A percentile compares a stretch with the other conserved stretches of the same genome.
These are phyloP conservation scores for Ceratobasidium sp. DNA, from an alignment of 1,284 basidiomycete genomes.

Conservation along the genomic window DNA sequence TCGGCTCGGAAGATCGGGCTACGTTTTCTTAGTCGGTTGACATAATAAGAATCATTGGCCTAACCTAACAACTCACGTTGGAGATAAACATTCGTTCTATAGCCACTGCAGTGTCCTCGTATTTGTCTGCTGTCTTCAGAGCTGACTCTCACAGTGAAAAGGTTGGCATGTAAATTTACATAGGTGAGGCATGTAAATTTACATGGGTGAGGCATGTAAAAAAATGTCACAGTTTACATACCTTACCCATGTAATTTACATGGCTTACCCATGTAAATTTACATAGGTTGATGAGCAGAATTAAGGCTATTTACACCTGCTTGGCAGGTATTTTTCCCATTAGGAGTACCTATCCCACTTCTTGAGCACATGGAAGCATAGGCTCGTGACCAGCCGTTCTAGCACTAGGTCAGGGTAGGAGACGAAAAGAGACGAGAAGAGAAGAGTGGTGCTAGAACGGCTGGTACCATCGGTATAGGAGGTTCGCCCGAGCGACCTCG, in stretches of 20 bases:
- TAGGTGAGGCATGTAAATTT: too few species aligned
- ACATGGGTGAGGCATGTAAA: too few species aligned
- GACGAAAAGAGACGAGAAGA: neutral
- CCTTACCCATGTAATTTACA: too few species aligned
- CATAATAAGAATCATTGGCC: neutral
- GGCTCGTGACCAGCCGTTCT: conserved; percentile 22
- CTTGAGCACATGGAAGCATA: too few species aligned
- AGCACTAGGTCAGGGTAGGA: neutral
- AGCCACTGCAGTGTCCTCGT: conserved; percentile 6
- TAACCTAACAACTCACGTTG: conserved; percentile 16
- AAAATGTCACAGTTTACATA: too few species aligned
- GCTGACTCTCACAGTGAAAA: too few species aligned
- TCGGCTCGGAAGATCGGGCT: conserved; percentile 57
- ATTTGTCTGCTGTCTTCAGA: conserved; percentile 43
- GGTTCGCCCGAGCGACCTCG: conserved; percentile 1
- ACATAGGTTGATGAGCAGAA: too few species aligned
- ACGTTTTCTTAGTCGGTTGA: conserved; percentile 38
- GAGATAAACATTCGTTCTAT: conserved; percentile 26
- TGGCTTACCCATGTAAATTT: too few species aligned
- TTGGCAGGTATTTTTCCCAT: too few species aligned
- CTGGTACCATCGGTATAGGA: conserved; percentile 14
- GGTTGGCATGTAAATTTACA: too few species aligned
- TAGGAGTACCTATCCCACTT: too few species aligned
- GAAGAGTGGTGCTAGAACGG: neutral
- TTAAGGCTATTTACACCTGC: too few species aligned